Conservation (phyloP, 2,329 filamentous ascomycete species). For the Cercospora berteroae region DNA sequence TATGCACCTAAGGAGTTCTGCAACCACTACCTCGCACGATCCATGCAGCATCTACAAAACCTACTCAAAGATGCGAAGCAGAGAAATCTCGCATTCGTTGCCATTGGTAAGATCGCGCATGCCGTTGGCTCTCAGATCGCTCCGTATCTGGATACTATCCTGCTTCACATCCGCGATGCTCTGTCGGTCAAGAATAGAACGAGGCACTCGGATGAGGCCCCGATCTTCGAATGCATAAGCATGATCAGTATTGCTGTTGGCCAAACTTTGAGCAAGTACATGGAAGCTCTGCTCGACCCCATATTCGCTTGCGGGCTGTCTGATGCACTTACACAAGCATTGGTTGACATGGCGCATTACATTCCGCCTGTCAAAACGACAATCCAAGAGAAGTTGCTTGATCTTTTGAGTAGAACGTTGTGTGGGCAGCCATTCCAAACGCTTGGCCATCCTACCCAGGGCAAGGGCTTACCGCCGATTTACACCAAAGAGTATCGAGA, state of each 20-base stretch:
- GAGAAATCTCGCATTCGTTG: slow-evolving; percentile 87
- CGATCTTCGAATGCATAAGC: slow-evolving; percentile 97
- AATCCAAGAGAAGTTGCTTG: slow-evolving; percentile 89
- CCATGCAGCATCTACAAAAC: slow-evolving; percentile 92
- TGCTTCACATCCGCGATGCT: slow-evolving; percentile 90
- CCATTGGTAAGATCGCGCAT: slow-evolving; percentile 94
- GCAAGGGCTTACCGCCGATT: slow-evolving; percentile 75
- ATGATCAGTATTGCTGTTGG: slow-evolving; percentile 92
- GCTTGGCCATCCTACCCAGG: slow-evolving; percentile 84
- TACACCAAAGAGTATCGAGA: slow-evolving; percentile 69
- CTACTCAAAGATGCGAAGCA: slow-evolving; percentile 96
- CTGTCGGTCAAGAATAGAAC: slow-evolving; percentile 74
- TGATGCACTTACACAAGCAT: slow-evolving; percentile 86
- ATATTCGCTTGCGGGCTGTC: slow-evolving; percentile 97
- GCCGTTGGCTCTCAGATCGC: slow-evolving; percentile 93
- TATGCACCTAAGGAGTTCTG: slow-evolving; percentile 92
- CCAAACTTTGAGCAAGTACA: slow-evolving; percentile 96
- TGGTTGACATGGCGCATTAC: slow-evolving; percentile 98
- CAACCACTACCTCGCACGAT: slow-evolving; percentile 82
- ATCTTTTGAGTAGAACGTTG: slow-evolving; percentile 91
- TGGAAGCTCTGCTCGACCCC: slow-evolving; percentile 90
- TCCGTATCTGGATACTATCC: slow-evolving; percentile 89
- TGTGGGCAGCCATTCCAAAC: slow-evolving; percentile 91
- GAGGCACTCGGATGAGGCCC: slow-evolving; percentile 61
- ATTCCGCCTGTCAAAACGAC: slow-evolving; percentile 90